Percentiles rank a stretch among this genome's conserved stretches.
Evolutionary conservation across 2,329 filamentous ascomycete genomes (phyloP).

Genomic region (Trichoderma semiorbis): DNA sequence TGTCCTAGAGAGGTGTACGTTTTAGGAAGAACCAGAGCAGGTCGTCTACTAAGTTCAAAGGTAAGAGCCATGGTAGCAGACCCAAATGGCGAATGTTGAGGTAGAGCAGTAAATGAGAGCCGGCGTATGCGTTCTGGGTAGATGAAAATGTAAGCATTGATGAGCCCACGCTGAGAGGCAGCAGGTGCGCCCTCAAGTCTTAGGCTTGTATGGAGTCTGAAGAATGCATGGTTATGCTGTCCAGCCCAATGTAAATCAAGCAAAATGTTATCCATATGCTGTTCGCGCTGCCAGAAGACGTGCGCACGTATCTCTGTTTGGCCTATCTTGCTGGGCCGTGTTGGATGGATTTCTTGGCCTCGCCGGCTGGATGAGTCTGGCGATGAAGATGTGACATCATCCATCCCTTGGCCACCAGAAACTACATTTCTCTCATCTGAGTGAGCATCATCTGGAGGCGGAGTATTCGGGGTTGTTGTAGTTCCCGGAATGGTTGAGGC

Average conservation of each 20-base stretch:
- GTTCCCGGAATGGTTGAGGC: too few species aligned
- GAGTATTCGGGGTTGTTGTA: too few species aligned
- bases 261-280: too few species aligned
- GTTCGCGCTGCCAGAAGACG: too few species aligned
- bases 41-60: background rate
- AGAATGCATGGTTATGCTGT: background rate
- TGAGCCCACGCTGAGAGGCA: background rate
- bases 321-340: too few species aligned
- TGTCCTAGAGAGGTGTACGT: background rate
- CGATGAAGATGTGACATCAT: too few species aligned
- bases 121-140: background rate
- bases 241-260: background rate
- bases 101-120: background rate
- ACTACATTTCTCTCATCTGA: too few species aligned
- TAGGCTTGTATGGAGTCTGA: background rate
- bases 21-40: background rate
- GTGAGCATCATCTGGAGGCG: too few species aligned
- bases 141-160: background rate
- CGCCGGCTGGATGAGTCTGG: too few species aligned
- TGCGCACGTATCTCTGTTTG: too few species aligned
- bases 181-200: background rate
- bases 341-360: too few species aligned
- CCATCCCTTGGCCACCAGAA: too few species aligned
- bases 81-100: background rate
- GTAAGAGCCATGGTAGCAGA: background rate